These are phyloP conservation scores for Ceratobasidium sp. DNA, from an alignment of 1,284 basidiomycete genomes.

Conservation along the genomic window DNA sequence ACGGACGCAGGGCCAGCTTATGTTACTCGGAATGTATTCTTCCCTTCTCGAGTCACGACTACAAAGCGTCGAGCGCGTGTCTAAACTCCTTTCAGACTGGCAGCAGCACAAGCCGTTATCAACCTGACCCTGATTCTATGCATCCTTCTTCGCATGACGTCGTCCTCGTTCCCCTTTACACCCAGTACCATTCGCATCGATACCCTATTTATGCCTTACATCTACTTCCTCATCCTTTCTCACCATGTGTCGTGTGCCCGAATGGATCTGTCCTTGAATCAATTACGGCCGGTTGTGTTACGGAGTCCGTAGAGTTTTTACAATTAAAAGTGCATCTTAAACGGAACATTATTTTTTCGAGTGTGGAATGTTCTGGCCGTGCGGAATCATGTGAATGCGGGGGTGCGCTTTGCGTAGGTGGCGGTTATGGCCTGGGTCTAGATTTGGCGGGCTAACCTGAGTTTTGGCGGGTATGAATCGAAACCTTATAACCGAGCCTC, in stretches of 20 bases:
- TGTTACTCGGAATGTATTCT: constrained; percentile 33
- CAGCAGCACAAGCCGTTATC: constrained; percentile 23
- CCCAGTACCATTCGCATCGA: constrained; percentile 34
- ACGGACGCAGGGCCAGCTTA: neutral
- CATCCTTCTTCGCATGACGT: neutral
- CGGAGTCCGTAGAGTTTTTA: constrained; percentile 24
- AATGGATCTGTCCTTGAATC: neutral
- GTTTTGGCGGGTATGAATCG: too few species aligned
- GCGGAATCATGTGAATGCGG: too few species aligned
- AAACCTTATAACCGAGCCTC: too few species aligned
- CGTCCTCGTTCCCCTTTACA: neutral
- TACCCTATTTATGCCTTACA: constrained; percentile 44
- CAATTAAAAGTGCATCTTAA: constrained; percentile 11
- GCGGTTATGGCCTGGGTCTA: too few species aligned
- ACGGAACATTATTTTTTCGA: neutral
- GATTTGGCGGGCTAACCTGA: too few species aligned
- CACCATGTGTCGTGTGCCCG: neutral
- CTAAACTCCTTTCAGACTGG: constrained; percentile 35
- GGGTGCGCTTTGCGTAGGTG: too few species aligned
- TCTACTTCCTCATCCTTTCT: constrained; percentile 16
- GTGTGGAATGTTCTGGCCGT: neutral
- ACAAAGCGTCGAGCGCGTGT: constrained; percentile 40
- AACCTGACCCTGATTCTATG: neutral
- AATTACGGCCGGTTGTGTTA: constrained; percentile 7
- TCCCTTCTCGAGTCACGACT: constrained; percentile 39